Percentiles rank a stretch among this genome's conserved stretches.
Evolutionary conservation across 306 rosid genomes (phyloP).

Genomic region (Acacia acuminata): DNA sequence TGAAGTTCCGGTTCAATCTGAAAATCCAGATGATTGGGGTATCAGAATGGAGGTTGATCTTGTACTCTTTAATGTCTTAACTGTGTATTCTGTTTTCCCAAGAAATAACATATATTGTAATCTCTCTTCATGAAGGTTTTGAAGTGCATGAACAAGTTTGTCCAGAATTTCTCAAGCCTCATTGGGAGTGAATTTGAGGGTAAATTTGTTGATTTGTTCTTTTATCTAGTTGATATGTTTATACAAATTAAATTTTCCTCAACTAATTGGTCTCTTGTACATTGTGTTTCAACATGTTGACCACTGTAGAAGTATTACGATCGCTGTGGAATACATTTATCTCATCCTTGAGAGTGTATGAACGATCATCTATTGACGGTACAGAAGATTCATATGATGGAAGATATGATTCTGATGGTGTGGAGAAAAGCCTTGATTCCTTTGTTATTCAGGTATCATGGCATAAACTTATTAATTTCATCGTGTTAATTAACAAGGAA

Average conservation of each 20-base stretch:
- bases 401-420: conserved; percentile 95
- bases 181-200: conserved; percentile 72
- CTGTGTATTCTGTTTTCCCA: not conserved
- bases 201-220: conserved; percentile 35
- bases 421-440: conserved; percentile 88
- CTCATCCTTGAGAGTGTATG: conserved; percentile 69
- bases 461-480: conserved; percentile 25
- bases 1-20: conserved; percentile 69
- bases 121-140: conserved; percentile 57
- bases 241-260: conserved; percentile 23
- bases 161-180: conserved; percentile 75
- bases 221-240: conserved; percentile 12
- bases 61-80: conserved; percentile 17
- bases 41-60: conserved; percentile 80
- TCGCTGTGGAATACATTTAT: conserved; percentile 91
- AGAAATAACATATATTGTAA: conserved; percentile 14
- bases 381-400: conserved; percentile 79
- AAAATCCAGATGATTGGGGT: conserved; percentile 94
- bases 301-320: conserved; percentile 64
- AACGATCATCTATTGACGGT: conserved; percentile 75
- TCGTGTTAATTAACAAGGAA: conserved; percentile 13
- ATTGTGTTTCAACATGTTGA: conserved; percentile 32
- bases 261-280: conserved; percentile 18
- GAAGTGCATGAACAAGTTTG: conserved; percentile 94
- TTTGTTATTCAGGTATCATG: conserved; percentile 80